Base-by-base conservation (phyloP, 164 flowering plant genomes). In the Vitis cinerea region DNA sequence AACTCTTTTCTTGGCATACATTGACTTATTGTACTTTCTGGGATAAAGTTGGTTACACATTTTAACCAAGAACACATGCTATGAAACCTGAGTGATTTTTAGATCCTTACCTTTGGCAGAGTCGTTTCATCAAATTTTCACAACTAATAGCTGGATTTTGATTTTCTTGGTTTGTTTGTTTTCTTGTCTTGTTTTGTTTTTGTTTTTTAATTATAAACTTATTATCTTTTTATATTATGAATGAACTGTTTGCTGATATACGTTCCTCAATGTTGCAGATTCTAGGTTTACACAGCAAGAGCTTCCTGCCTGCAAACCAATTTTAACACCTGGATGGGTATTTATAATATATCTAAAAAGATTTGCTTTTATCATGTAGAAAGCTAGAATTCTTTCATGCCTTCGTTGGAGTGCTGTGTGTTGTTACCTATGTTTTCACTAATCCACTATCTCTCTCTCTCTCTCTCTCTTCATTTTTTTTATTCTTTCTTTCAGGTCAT, bases 261-360 rank as follows among this genome's bases (percentile, higher is more conserved):
- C 61, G 57, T 11, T 62, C 47, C 56, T 72, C 7, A 0, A 0
- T 66, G 30, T 71, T 80, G 71, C 87, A 94, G 98, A 90, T 87
- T 90, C 97, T 14, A 89, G 78, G 80, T 94, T 94, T 72, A 83
- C 94, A 1, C 98, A 94, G 66, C 98, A 94, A 83, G 97, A 92
- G 72, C 97, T 94, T 78, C 93, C 96, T 15, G 98, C 97, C 56
- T 94, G 93, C 83, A 92, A 94, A 65, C 97, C 97, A 27, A 90
- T 94, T 77, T 74, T 94, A 54, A 92, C 98, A 47, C 97, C 97
- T 10, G 86, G 87, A 84, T 85, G 88, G 97, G 98, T 94, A 82
- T 19, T 19, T 30, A 27, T 4, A 13, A 47, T 16, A 44, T 51
- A 37, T 17, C 14, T 60, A 8, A 7, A 15, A 61, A 63, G 19